Conservation (phyloP, 2,329 filamentous ascomycete species). For the Aspergillus ruber region DNA sequence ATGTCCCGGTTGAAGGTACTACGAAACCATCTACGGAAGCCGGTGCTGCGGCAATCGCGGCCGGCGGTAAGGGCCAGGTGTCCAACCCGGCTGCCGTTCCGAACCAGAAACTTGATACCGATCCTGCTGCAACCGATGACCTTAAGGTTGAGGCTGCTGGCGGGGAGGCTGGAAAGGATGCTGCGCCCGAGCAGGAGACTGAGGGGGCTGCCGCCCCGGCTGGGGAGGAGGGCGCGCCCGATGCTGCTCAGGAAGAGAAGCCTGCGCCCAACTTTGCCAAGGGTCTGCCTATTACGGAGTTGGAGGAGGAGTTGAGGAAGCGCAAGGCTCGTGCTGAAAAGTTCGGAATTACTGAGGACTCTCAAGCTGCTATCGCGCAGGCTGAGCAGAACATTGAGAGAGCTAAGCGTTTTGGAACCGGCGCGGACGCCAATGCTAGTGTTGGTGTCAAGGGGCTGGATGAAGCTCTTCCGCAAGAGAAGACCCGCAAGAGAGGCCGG, state of each 20-base stretch:
- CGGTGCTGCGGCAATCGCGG: conserved; percentile 29
- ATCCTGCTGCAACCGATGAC: conserved; percentile 34
- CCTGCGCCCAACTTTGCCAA: conserved; percentile 34
- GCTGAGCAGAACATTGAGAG: conserved; percentile 40
- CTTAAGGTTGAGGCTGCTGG: conserved; percentile 28
- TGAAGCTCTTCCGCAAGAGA: conserved; percentile 39
- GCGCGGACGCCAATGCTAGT: conserved; percentile 12
- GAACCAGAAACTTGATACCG: conserved; percentile 32
- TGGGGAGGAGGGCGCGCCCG: conserved; percentile 9
- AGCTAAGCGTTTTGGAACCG: conserved; percentile 42
- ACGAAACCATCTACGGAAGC: conserved; percentile 25
- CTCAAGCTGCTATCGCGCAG: conserved; percentile 32
- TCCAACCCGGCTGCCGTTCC: conserved; percentile 34
- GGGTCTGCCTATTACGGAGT: conserved; percentile 37
- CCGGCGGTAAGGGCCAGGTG: conserved; percentile 32
- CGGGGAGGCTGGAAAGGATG: conserved; percentile 12
- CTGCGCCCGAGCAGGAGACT: conserved; percentile 9
- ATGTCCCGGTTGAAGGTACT: conserved; percentile 22
- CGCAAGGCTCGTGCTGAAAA: conserved; percentile 45
- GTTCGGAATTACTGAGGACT: conserved; percentile 41
- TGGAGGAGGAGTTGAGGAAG: conserved; percentile 43
- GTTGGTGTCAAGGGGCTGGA: conserved; percentile 38
- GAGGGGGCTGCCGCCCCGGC: conserved; percentile 14
- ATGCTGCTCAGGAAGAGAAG: conserved; percentile 22
- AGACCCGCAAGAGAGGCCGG: conserved; percentile 35